A percentile compares a stretch with the other conserved stretches of the same genome.
Evolutionary conservation across 768 basidiomycete species (phyloP).

Genomic region (Amanita brunnescens): DNA sequence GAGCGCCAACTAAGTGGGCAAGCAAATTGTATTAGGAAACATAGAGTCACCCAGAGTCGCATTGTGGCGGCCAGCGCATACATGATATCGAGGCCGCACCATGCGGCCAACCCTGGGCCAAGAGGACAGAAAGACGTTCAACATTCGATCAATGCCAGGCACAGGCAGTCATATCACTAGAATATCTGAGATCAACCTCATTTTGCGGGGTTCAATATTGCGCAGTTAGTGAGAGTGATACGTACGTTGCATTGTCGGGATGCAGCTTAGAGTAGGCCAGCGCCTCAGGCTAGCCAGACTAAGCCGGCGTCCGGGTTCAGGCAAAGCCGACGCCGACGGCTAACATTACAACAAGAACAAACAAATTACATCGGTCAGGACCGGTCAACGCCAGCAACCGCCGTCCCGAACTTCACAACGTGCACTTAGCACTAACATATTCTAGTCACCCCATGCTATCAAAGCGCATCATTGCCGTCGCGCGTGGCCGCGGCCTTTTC

Average conservation of each 20-base stretch:
- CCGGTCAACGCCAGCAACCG: background rate
- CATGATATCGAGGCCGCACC: background rate
- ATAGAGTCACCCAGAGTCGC: background rate
- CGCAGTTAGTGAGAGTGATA: too few species aligned
- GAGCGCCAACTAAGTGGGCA: background rate
- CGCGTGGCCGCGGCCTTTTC: conserved; percentile 48
- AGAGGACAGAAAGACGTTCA: too few species aligned
- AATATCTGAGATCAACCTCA: too few species aligned
- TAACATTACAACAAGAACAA: background rate
- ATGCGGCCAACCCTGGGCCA: background rate
- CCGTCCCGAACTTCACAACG: background rate
- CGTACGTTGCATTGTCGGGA: too few species aligned
- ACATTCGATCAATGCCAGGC: too few species aligned
- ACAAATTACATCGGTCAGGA: conserved; percentile 7
- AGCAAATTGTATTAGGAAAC: background rate
- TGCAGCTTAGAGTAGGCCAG: too few species aligned
- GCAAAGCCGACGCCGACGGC: background rate
- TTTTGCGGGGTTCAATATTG: too few species aligned
- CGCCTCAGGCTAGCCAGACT: too few species aligned
- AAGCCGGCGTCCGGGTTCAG: too few species aligned
- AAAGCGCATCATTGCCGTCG: conserved; percentile 56
- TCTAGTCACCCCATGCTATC: conserved; percentile 48
- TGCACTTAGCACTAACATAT: background rate
- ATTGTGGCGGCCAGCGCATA: background rate
- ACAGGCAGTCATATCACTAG: too few species aligned